Evolutionary conservation across 139 green algal species (phyloP).

Genomic region (Marvania coccoides): DNA sequence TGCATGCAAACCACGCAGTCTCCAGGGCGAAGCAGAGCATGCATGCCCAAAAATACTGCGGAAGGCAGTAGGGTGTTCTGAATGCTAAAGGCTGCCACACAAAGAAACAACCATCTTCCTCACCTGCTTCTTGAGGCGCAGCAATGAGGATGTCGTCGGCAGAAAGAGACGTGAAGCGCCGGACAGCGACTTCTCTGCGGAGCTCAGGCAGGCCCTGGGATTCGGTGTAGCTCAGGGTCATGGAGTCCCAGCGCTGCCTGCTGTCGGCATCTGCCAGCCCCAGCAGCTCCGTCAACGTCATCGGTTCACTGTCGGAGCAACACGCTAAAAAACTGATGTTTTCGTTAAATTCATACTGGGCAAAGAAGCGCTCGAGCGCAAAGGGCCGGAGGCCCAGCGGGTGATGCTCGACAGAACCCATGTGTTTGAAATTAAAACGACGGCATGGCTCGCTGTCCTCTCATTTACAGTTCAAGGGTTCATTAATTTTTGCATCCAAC

Average conservation of each 20-base stretch:
- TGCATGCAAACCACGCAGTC: constrained; percentile 53
- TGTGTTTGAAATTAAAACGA: not conserved
- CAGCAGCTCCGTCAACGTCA: constrained; percentile 45
- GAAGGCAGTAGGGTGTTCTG: too few relatives aligned
- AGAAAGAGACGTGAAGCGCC: not conserved
- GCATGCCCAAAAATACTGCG: constrained; percentile 60
- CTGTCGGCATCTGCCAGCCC: constrained; percentile 28
- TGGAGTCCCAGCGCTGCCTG: constrained; percentile 23
- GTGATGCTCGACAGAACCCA: too few relatives aligned
- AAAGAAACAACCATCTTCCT: not conserved
- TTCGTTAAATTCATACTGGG: constrained; percentile 51
- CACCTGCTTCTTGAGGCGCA: constrained; percentile 14
- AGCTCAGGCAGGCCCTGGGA: constrained; percentile 46
- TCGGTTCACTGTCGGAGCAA: constrained; percentile 54
- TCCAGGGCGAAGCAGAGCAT: constrained; percentile 52
- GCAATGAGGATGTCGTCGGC: constrained; percentile 10
- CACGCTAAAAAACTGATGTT: constrained; percentile 40
- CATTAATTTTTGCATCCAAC: too few relatives aligned
- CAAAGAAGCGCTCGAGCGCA: constrained; percentile 54
- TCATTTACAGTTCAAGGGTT: too few relatives aligned
- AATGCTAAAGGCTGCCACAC: too few relatives aligned
- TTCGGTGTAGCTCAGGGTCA: constrained; percentile 55
- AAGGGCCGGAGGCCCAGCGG: constrained; percentile 12
- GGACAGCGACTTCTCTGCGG: constrained; percentile 27
- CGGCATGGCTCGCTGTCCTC: too few relatives aligned